phyloP scores from a whole-genome alignment of 2,329 filamentous ascomycete species.

The Cladophialophora bantiana region DNA sequence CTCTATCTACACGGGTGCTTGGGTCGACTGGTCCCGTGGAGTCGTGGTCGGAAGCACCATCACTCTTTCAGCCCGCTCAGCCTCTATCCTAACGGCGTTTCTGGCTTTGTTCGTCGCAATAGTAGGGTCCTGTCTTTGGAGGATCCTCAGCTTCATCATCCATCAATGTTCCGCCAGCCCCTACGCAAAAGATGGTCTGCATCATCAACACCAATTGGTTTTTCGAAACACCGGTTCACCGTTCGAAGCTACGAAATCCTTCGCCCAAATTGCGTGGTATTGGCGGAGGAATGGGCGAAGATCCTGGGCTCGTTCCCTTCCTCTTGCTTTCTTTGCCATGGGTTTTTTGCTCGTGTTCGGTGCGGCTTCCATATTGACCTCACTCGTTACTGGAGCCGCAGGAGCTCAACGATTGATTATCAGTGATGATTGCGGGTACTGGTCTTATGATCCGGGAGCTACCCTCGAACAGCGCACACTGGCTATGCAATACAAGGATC shows the following conservation, averaged over 20 bases:
- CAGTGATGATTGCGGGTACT: conserved; percentile 42
- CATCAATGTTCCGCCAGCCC: conserved; percentile 39
- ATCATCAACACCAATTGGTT: conserved; percentile 46
- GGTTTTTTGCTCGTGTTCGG: conserved; percentile 40
- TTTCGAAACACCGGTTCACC: conserved; percentile 44
- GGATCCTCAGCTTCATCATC: conserved; percentile 42
- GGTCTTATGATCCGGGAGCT: conserved; percentile 27
- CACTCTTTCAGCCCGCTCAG: conserved; percentile 39
- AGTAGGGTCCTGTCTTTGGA: conserved; percentile 42
- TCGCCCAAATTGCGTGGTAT: conserved; percentile 23
- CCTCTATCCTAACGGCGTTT: conserved; percentile 41
- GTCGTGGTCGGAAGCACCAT: conserved; percentile 41
- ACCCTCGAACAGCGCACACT: conserved; percentile 7
- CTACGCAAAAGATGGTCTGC: conserved; percentile 42
- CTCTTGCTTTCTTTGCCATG: conserved; percentile 40
- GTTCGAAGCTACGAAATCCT: conserved; percentile 28
- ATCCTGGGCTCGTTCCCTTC: conserved; percentile 34
- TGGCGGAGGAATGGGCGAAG: conserved; percentile 33
- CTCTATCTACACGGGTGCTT: conserved; percentile 40
- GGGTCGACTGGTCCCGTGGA: conserved; percentile 42
- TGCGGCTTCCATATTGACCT: conserved; percentile 46
- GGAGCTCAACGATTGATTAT: conserved; percentile 45
- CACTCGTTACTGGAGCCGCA: conserved; percentile 43
- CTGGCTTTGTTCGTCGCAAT: conserved; percentile 43
- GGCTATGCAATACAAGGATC: conserved; percentile 24